Evolutionary conservation across 2,329 filamentous ascomycete genomes (phyloP).

Genomic region (Aspergillus aculeatus): DNA sequence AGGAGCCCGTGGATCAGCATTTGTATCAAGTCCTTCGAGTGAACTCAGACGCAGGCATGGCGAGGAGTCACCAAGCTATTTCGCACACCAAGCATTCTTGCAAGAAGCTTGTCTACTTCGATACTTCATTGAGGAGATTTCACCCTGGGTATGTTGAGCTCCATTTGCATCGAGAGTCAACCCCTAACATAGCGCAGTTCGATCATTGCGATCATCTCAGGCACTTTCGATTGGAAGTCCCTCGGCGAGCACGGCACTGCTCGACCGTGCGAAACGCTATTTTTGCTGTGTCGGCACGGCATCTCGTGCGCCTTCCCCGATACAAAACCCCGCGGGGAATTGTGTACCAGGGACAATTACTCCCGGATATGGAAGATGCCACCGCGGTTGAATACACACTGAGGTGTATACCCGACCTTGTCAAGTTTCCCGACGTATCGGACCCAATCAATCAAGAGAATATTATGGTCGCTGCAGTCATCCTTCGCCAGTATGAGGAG

Average conservation of each 20-base stretch:
- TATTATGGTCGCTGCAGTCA: slow-evolving; percentile 27
- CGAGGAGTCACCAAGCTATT: not conserved
- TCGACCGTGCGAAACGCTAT: slow-evolving; percentile 23
- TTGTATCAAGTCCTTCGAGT: too few relatives aligned
- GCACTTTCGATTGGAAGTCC: slow-evolving; percentile 23
- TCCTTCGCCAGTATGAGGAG: slow-evolving; percentile 27
- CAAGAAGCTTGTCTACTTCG: slow-evolving; percentile 23
- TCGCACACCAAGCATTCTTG: not conserved
- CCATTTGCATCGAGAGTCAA: not conserved
- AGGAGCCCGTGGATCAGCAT: too few relatives aligned
- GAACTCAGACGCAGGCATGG: too few relatives aligned
- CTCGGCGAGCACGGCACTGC: slow-evolving; percentile 20
- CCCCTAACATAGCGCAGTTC: slow-evolving; percentile 13
- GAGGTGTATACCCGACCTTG: slow-evolving; percentile 22
- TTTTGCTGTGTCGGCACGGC: slow-evolving; percentile 24
- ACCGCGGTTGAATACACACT: slow-evolving; percentile 25
- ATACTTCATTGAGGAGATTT: slow-evolving; percentile 28
- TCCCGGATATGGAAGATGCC: slow-evolving; percentile 15
- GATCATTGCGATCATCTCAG: slow-evolving; percentile 23
- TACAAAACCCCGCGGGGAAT: slow-evolving; percentile 19
- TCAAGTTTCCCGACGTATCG: slow-evolving; percentile 17
- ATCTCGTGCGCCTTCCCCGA: slow-evolving; percentile 21
- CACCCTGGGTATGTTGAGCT: slow-evolving; percentile 20
- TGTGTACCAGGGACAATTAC: slow-evolving; percentile 16
- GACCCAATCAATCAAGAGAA: slow-evolving; percentile 23